phyloP scores from a whole-genome alignment of 1,139 yeast species.

The Suhomyces bokatorum region DNA sequence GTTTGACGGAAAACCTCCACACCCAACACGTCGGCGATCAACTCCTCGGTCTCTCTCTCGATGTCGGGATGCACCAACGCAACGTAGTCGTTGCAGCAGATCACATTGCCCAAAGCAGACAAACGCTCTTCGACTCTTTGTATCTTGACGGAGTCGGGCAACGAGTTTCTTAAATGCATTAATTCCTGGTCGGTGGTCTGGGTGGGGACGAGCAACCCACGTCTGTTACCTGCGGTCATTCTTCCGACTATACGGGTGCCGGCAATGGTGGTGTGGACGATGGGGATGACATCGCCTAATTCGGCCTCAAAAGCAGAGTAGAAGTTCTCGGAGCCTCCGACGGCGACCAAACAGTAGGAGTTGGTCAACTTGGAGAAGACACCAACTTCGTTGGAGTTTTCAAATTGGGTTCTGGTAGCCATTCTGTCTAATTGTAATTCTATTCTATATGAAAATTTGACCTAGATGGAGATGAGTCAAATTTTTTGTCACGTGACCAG shows the following conservation, averaged over 20 bases:
- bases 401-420: slow-evolving; percentile 71
- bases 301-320: slow-evolving; percentile 98
- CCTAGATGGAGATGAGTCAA: slow-evolving; percentile 13
- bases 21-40: slow-evolving; percentile 97
- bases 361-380: slow-evolving; percentile 96
- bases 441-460: slow-evolving; percentile 7
- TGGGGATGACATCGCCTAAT: slow-evolving; percentile 93
- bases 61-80: slow-evolving; percentile 99
- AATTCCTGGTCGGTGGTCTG: slow-evolving; percentile 99
- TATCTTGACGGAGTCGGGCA: slow-evolving; percentile 94
- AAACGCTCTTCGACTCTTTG: slow-evolving; percentile 98
- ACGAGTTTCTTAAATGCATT: slow-evolving; percentile 93
- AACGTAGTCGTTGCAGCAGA: slow-evolving; percentile 98
- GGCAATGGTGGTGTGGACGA: slow-evolving; percentile 95
- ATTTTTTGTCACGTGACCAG: slow-evolving; percentile 3
- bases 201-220: slow-evolving; percentile 95
- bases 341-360: slow-evolving; percentile 93
- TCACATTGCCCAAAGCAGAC: slow-evolving; percentile 95
- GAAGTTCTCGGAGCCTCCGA: slow-evolving; percentile 97
- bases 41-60: slow-evolving; percentile 98
- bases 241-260: slow-evolving; percentile 98
- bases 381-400: slow-evolving; percentile 97
- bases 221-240: slow-evolving; percentile 98
- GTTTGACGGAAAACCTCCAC: slow-evolving; percentile 99
- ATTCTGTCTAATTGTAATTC: slow-evolving; percentile 17